phyloP scores from a whole-genome alignment of 2,329 filamentous ascomycete species.

The Eutypa lata region DNA sequence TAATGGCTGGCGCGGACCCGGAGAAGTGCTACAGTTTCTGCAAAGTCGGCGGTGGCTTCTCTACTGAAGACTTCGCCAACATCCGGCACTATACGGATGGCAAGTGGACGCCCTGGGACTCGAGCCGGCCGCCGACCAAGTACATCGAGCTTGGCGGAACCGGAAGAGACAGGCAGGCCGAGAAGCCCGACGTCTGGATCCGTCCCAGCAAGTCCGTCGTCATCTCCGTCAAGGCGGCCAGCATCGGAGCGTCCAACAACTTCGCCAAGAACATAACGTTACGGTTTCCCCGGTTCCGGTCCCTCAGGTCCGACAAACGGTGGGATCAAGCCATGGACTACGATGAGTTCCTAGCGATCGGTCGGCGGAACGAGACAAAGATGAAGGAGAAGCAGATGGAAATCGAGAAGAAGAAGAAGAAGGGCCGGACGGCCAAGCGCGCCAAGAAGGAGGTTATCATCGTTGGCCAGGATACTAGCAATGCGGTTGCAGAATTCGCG shows the following conservation, averaged over 20 bases:
- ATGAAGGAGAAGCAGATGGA: conserved; percentile 73
- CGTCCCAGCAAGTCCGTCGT: conserved; percentile 84
- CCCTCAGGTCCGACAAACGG: conserved; percentile 73
- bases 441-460: conserved; percentile 69
- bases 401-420: conserved; percentile 69
- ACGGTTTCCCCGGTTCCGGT: conserved; percentile 87
- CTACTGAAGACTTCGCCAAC: conserved; percentile 76
- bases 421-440: conserved; percentile 52
- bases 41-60: conserved; percentile 95
- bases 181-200: conserved; percentile 91
- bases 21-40: conserved; percentile 92
- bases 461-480: conserved; percentile 59
- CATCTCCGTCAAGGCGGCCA: conserved; percentile 83
- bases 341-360: conserved; percentile 73
- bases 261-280: conserved; percentile 77
- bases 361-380: conserved; percentile 66
- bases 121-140: conserved; percentile 68
- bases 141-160: conserved; percentile 81
- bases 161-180: conserved; percentile 70
- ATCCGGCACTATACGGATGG: conserved; percentile 82
- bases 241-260: conserved; percentile 68
- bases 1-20: conserved; percentile 54
- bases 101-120: conserved; percentile 87
- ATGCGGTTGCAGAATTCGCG: conserved; percentile 41
- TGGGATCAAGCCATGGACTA: conserved; percentile 80